These are phyloP conservation scores for Pleodorina starrii DNA, from an alignment of 139 green algal species.

Conservation along the genomic window DNA sequence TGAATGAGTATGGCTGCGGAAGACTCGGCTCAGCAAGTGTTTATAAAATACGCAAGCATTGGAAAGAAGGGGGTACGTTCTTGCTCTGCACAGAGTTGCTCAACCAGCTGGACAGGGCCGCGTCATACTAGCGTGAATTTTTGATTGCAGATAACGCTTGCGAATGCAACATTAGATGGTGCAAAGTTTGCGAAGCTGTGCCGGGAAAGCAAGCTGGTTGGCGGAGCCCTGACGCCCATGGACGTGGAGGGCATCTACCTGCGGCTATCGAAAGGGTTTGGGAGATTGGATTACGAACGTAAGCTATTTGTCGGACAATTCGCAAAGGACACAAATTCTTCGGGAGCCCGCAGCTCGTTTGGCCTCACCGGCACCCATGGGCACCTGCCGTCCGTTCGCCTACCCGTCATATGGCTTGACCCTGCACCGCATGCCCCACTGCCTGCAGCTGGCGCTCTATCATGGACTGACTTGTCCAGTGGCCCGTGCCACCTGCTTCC, in stretches of 20 bases:
- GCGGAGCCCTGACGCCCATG: constrained; percentile 7
- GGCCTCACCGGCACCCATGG: too few relatives aligned
- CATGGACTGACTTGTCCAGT: too few relatives aligned
- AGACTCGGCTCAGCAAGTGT: constrained; percentile 22
- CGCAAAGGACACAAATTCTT: too few relatives aligned
- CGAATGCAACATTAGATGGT: constrained; percentile 40
- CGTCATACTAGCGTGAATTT: too few relatives aligned
- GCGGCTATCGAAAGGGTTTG: not conserved
- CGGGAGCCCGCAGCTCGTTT: too few relatives aligned
- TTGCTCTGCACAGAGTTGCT: not conserved
- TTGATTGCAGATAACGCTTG: constrained; percentile 35
- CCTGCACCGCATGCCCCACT: too few relatives aligned
- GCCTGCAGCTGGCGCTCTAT: too few relatives aligned
- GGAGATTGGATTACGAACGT: constrained; percentile 25
- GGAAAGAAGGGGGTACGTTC: constrained; percentile 39
- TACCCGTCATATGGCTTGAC: too few relatives aligned
- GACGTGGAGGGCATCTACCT: constrained; percentile 43
- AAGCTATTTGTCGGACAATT: too few relatives aligned
- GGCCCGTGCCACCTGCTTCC: too few relatives aligned
- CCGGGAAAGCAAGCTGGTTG: constrained; percentile 27
- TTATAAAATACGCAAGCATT: constrained; percentile 40
- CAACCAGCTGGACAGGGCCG: too few relatives aligned
- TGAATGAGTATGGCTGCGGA: constrained; percentile 20
- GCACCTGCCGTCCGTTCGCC: too few relatives aligned
- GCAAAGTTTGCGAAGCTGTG: constrained; percentile 46